Conservation (phyloP, 2,329 filamentous ascomycete genomes). For the Paracorniculantispora psalliotae region DNA sequence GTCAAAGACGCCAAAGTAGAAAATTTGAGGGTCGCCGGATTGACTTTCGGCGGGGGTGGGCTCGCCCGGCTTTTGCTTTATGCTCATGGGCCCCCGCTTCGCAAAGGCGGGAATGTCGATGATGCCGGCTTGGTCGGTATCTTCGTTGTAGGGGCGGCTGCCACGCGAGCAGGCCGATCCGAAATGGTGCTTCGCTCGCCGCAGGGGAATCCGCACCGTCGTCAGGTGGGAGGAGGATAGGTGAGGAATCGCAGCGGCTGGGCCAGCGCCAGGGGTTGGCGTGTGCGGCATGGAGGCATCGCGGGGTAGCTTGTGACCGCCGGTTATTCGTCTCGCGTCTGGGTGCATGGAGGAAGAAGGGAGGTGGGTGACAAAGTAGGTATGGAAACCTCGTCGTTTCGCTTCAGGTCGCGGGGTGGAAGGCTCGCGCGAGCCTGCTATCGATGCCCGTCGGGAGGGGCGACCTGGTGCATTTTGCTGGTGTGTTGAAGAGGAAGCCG, state of each 20-base stretch:
- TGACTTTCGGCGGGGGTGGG: constrained; percentile 69
- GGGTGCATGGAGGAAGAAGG: constrained; percentile 91
- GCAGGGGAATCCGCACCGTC: constrained; percentile 88
- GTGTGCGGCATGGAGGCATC: constrained; percentile 77
- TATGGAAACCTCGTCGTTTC: constrained; percentile 64
- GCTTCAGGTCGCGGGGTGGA: background rate
- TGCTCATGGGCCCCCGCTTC: constrained; percentile 67
- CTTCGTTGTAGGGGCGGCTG: constrained; percentile 84
- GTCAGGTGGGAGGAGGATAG: constrained; percentile 71
- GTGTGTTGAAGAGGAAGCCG: background rate
- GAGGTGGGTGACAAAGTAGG: constrained; percentile 95
- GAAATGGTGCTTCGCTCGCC: constrained; percentile 93
- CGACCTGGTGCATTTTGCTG: background rate
- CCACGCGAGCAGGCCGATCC: constrained; percentile 75
- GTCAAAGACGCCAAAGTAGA: constrained; percentile 96
- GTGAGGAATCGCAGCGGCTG: constrained; percentile 55
- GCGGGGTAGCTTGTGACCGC: constrained; percentile 81
- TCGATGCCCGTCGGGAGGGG: background rate
- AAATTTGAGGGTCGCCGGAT: constrained; percentile 88
- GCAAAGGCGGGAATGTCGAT: constrained; percentile 92
- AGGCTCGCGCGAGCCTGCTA: constrained; percentile 1
- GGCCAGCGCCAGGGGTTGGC: constrained; percentile 46
- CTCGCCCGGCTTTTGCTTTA: constrained; percentile 48
- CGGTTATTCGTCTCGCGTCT: constrained; percentile 61
- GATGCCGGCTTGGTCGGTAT: constrained; percentile 89